Conservation (phyloP, 352 stramenopile genomes). For the Thalassiosira allenii region DNA sequence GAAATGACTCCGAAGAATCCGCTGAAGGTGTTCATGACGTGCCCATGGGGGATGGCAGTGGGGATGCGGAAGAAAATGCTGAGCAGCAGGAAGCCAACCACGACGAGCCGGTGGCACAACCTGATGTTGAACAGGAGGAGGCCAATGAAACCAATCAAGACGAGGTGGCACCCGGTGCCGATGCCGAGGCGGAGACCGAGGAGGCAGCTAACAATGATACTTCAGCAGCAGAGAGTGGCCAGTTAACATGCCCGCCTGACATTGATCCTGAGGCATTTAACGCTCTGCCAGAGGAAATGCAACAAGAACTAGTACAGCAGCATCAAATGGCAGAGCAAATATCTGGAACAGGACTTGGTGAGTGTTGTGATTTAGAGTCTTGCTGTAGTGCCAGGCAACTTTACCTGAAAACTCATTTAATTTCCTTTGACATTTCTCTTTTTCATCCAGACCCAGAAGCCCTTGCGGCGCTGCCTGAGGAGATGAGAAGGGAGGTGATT, state of each 20-base stretch:
- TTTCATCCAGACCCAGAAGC: slow-evolving; percentile 89
- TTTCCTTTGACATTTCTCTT: too few relatives aligned
- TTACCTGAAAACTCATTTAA: too few relatives aligned
- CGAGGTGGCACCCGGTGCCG: slow-evolving; percentile 22
- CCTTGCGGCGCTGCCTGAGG: slow-evolving; percentile 94
- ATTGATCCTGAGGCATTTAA: slow-evolving; percentile 98
- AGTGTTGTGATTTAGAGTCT: too few relatives aligned
- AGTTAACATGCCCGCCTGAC: slow-evolving; percentile 90
- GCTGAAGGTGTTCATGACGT: background rate
- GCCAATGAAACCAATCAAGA: slow-evolving; percentile 23
- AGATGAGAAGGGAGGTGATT: slow-evolving; percentile 97
- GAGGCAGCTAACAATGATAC: background rate
- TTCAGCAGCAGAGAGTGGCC: background rate
- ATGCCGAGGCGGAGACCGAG: slow-evolving; percentile 27
- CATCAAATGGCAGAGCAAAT: slow-evolving; percentile 77
- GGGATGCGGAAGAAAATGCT: slow-evolving; percentile 1
- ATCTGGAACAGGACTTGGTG: slow-evolving; percentile 66
- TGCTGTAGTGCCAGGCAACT: too few relatives aligned
- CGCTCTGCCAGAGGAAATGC: slow-evolving; percentile 95
- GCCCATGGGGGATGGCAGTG: background rate
- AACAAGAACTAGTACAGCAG: slow-evolving; percentile 93
- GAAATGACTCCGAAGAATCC: background rate
- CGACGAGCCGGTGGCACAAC: too few relatives aligned
- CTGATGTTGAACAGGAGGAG: too few relatives aligned
- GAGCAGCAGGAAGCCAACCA: background rate